A percentile compares a stretch with the other conserved stretches of the same genome.
Conservation (phyloP, 805 yeast species). For the Ogataea parapolymorpha region DNA sequence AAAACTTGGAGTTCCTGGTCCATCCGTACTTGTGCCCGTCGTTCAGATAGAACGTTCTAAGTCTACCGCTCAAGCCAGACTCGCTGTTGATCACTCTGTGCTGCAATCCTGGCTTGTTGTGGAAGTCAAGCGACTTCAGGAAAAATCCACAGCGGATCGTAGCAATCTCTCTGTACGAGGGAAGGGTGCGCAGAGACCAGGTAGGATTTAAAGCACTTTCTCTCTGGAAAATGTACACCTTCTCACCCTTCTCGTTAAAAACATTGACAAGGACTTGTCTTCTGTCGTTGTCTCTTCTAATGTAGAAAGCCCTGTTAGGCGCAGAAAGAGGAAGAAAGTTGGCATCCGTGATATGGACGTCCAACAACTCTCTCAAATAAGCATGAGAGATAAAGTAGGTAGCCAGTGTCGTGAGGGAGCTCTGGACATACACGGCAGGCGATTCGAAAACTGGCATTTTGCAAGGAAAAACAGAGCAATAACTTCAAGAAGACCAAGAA, state of each 20-base stretch:
- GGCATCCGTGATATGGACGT: constrained; percentile 39
- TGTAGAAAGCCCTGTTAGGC: constrained; percentile 40
- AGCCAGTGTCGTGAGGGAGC: constrained; percentile 37
- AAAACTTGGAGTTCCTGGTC: constrained; percentile 48
- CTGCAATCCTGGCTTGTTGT: constrained; percentile 40
- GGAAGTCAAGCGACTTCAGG: constrained; percentile 46
- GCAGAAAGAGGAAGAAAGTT: constrained; percentile 38
- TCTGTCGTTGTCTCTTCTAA: constrained; percentile 49
- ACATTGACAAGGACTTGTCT: constrained; percentile 46
- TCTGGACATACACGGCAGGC: constrained; percentile 43
- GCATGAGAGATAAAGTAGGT: constrained; percentile 44
- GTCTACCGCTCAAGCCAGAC: constrained; percentile 37
- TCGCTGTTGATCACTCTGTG: constrained; percentile 42
- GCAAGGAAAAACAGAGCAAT: constrained; percentile 10
- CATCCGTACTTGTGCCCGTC: constrained; percentile 57
- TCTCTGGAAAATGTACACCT: constrained; percentile 50
- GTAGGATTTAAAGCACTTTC: constrained; percentile 44
- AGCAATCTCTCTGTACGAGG: constrained; percentile 46
- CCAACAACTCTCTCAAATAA: constrained; percentile 36
- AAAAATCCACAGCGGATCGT: constrained; percentile 49
- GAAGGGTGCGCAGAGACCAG: constrained; percentile 48
- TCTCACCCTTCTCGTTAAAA: constrained; percentile 41
- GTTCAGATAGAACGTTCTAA: constrained; percentile 45
- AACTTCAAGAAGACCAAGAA: constrained; percentile 11
- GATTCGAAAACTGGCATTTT: constrained; percentile 44